Base-by-base conservation (phyloP, 2,329 filamentous ascomycete genomes). In the Penicillium frequentans region DNA sequence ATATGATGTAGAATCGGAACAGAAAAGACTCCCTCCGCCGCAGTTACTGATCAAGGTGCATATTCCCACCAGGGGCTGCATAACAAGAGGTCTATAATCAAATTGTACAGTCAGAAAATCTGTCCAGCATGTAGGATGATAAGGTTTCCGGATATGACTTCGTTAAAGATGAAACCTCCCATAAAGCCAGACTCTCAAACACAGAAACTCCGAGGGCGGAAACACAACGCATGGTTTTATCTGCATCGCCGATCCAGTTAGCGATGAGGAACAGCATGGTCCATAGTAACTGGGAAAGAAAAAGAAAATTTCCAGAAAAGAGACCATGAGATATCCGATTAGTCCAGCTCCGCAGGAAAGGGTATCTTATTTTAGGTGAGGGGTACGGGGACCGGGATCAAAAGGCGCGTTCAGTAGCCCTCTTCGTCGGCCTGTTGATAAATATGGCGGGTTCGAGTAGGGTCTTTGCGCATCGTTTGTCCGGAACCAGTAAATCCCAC, bases 401-500 rank as follows among this genome's bases (percentile, higher is more conserved):
- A 49, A 43, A 56, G 33, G 31, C 39, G 29, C 2, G 48, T 42
- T 64, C 64, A 77, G 58, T 79, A 79, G 52, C 68, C 89, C 69
- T 90, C 80, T 57, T 92, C 89, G 54, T 90, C 88, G 68, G 84
- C 87, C 66, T 87, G 82, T 74, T 93, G 86, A 75, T 96, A 96
- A 64, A 95, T 88, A 71, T 96, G 91, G 68, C 91, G 88, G 72
- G 85, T 89, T 70, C 93, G 84, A 60, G 88, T 86, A 48, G 86
- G 86, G 72, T 97, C 95, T 76, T 96, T 97, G 67, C 92, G 90
- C 95, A 98, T 98, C 64, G 89, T 84, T 76, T 96, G 91, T 58
- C 95, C 95, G 54, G 93, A 97, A 60, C 95, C 95, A 9, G 91
- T 96, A 71, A 99, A 97, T 33, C 95, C 95, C 70, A 99, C 95